Base-by-base conservation (phyloP, 371 early-diverging fungal species). In the Coemansia sp. region DNA sequence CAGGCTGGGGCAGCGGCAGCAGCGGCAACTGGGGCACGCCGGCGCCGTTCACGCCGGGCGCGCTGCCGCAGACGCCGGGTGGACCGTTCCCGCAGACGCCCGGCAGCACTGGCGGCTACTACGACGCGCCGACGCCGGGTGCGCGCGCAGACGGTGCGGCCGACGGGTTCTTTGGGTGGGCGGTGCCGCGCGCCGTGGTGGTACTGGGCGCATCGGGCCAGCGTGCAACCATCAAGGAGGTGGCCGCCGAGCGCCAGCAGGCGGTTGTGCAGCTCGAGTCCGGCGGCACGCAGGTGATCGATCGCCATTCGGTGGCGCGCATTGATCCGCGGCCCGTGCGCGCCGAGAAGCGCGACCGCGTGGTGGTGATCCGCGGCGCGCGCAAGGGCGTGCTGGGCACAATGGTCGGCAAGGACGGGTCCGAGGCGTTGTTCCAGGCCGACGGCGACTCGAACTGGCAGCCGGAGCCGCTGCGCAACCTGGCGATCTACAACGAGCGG, bases 391-490 rank as follows among this genome's bases (percentile, higher is more conserved):
- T 85, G 48, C 62, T 86, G 36, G 96, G 94, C 9, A 83, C 84
- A 1, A 76, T 96, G 66, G 84, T 92, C 56, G 91, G 89, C 53
- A 86, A 88, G 9, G 92, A 93, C 79, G 90, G 87, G 7, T 79
- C 87, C 63, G 91, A 91, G 60, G 93, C 89, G 63, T 86, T 93
- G 70, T 89, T 96, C 50, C 83, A 88, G 68, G 51, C 64, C n/a
- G 73, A 76, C 11, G 68, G 68, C 56, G 65, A 64, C 4, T 10
- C 58, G 0, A 26, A 66, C 1, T 75, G 76, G 76, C 67, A 70
- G 6, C 40, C 62, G 0, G 76, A 75, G 61, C 67, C 76, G 7
- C 50, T 67, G 48, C 76, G 76, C 38, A 70, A 70, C 58, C 67
- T 75, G 11, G 70, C 71, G 1, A 60, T 70, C 34, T 70, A 69